phyloP scores from a whole-genome alignment of 176 grass and related monocot genomes.

The Avena atlantica region DNA sequence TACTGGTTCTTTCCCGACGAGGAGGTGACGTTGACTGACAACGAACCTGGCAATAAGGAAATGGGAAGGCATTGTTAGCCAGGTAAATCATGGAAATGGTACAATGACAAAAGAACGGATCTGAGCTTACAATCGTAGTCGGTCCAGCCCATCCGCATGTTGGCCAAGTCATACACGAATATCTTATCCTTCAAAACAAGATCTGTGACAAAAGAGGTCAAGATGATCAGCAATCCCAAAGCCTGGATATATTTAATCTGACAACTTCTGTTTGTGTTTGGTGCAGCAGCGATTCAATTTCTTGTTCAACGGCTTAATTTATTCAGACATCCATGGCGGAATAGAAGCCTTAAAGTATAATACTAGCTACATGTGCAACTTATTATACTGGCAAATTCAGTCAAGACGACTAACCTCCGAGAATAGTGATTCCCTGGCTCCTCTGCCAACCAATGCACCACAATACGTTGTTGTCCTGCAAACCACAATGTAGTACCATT shows the following conservation, averaged over 20 bases:
- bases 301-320: neutral
- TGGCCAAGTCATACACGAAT: slow-evolving; percentile 92
- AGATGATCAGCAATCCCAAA: slow-evolving; percentile 26
- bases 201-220: slow-evolving; percentile 50
- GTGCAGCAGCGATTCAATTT: neutral
- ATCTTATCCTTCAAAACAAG: slow-evolving; percentile 98
- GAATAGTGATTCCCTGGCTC: slow-evolving; percentile 86
- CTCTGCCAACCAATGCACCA: slow-evolving; percentile 99
- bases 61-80: neutral
- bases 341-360: neutral
- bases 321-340: neutral
- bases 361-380: neutral
- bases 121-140: slow-evolving; percentile 87
- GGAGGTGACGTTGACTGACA: slow-evolving; percentile 79
- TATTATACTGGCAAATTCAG: slow-evolving; percentile 25
- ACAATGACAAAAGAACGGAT: neutral
- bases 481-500: slow-evolving; percentile 39
- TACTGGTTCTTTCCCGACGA: slow-evolving; percentile 85
- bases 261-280: neutral
- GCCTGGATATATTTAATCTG: no score
- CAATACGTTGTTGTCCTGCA: slow-evolving; percentile 73
- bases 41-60: slow-evolving; percentile 57
- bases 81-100: no score
- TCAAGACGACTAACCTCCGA: slow-evolving; percentile 76
- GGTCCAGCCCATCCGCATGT: slow-evolving; percentile 84